phyloP scores from a whole-genome alignment of 2,329 filamentous ascomycete genomes.

The Fusarium verticillioides region DNA sequence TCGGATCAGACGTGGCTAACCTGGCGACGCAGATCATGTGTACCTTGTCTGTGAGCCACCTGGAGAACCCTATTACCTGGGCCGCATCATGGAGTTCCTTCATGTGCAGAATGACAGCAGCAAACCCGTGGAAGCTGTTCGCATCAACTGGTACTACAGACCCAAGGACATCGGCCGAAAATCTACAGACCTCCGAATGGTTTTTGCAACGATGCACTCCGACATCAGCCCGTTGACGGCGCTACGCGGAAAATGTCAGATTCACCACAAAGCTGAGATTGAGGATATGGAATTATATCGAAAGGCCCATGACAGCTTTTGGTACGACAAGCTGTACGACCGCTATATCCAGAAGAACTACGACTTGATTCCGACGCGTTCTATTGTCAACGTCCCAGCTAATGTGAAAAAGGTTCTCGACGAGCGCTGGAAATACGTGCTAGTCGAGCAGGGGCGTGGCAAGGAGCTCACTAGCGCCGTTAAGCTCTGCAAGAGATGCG shows the following conservation, averaged over 20 bases:
- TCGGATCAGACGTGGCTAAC: conserved; percentile 46
- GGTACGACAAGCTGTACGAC: conserved; percentile 97
- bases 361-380: conserved; percentile 90
- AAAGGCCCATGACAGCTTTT: conserved; percentile 87
- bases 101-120: conserved; percentile 79
- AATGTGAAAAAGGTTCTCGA: conserved; percentile 96
- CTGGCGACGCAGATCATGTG: conserved; percentile 72
- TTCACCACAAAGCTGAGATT: conserved; percentile 89
- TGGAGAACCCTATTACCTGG: conserved; percentile 97
- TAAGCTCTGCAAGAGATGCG: conserved; percentile 95
- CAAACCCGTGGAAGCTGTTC: conserved; percentile 83
- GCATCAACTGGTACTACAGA: conserved; percentile 98
- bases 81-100: conserved; percentile 97
- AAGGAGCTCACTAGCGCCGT: conserved; percentile 97
- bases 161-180: conserved; percentile 95
- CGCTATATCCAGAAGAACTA: conserved; percentile 98
- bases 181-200: conserved; percentile 86
- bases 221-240: conserved; percentile 94
- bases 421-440: conserved; percentile 95
- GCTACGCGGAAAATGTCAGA: conserved; percentile 91
- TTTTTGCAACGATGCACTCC: conserved; percentile 98
- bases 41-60: conserved; percentile 98
- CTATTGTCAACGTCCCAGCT: conserved; percentile 95
- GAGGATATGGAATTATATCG: conserved; percentile 84
- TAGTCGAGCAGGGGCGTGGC: conserved; percentile 91